Base-by-base conservation (phyloP, 78 protist species). In the Polysphondylium violaceum region DNA sequence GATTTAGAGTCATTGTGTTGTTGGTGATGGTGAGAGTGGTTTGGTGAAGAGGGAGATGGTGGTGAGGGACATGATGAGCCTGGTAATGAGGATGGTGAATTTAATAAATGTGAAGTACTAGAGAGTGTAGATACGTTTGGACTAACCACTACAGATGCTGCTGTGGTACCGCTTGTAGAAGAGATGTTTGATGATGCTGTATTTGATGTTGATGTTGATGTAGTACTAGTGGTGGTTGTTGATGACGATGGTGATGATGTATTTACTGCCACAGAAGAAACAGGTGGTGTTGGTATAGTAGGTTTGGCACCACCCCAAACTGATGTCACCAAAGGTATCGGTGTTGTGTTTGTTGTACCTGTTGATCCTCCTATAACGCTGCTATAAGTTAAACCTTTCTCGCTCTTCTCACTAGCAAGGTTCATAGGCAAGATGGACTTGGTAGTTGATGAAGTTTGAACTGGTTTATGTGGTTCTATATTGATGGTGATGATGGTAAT, bases 231-330 rank as follows among this genome's bases (percentile, higher is more conserved):
- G 16, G 60, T 17, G 23, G 50, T 2, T 27, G 43, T 0, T 3
- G 76, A 0, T 35, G 76, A 0, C 16, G 60, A 19, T 27, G 41
- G 33, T 31, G 77, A 38, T 27, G 77, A 31, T 4, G 76, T 35
- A 8, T 6, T 7, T 17, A 38, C 14, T 17, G 68, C 5, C 5
- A 38, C 29, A 3, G 40, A 16, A 29, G 68, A 27, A 31, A 19
- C 31, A 47, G 33, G 17, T 5, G 63, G 58, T 29, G 58, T 71
- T 17, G 29, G 7, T 17, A 9, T 25, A 2, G 77, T 33, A n/a
- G 41, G 41, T 71, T 35, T 71, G 25, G 79, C 76, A 43, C 90
- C 90, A 21, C 90, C 90, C 90, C 90, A 81, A 38, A 81, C 90
- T 0, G 75, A 58, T 21, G 88, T 35, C 3, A 69, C 38, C 9